Base-by-base conservation (phyloP, 768 basidiomycete species). In the Lactarius hatsudake region DNA sequence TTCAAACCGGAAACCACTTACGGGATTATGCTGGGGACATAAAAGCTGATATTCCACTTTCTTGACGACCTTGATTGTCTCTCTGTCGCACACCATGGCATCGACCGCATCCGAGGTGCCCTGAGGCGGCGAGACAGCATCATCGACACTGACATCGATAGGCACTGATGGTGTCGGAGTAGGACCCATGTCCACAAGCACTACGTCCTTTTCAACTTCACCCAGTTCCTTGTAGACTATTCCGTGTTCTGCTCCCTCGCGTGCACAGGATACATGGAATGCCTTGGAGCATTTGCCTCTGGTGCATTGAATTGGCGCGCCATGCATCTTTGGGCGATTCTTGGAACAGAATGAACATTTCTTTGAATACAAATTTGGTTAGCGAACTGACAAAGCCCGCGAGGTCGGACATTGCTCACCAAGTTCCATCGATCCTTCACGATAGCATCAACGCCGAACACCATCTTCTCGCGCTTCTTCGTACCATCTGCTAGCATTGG, bases 231-330 rank as follows among this genome's bases (percentile, higher is more conserved):
- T 77, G 72, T 88, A 93, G 28, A 85, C 79, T 53, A 92, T 82
- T 12, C 83, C 85, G 5, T 78, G 74, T 3, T 78, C 78, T 13
- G 76, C 77, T 1, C 86, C 85, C 23, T 86, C 82, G 51, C 82
- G 79, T 0, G 97, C 96, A 75, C 97, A 99, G 3, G 88, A 89
- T 34, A 97, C 90, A 73, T 98, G 96, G 78, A 94, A 97, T 0
- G 96, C 92, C 74, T 91, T 92, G 13, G 91, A 83, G 72, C 96
- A 98, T 78, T 95, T 96, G 55, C 94, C 95, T 76, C 92, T 93
- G 18, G 93, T 92, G 75, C 96, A 98, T 74, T 98, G 96, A 30
- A 97, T 87, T 30, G 89, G 90, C 0, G 90, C 91, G 20, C 90
- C 93, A 68, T 92, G 93, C 0, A 78, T 80, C 72, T 88, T 91